phyloP scores from a whole-genome alignment of 2,329 filamentous ascomycete genomes.

The Beauveria asiatica region DNA sequence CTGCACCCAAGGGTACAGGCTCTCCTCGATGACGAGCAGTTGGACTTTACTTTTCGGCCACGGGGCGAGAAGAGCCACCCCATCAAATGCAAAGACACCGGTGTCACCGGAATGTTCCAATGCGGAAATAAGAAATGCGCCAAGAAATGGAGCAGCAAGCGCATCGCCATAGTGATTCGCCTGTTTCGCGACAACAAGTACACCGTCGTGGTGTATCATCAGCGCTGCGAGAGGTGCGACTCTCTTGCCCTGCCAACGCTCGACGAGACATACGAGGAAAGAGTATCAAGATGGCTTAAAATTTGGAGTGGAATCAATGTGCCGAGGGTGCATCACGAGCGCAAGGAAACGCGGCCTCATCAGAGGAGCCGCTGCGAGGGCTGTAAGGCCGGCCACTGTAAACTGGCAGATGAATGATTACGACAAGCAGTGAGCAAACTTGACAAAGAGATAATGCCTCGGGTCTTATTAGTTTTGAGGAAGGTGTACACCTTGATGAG shows the following conservation, averaged over 20 bases:
- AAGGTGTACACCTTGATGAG: no score
- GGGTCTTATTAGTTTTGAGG: not conserved
- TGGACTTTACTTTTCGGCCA: constrained; percentile 18
- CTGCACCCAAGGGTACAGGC: constrained; percentile 14
- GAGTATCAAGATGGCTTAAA: constrained; percentile 27
- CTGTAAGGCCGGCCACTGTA: constrained; percentile 26
- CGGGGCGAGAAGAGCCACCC: constrained; percentile 12
- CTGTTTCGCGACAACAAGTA: constrained; percentile 22
- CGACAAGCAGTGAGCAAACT: not conserved
- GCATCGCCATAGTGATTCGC: constrained; percentile 26
- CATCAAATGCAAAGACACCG: constrained; percentile 18
- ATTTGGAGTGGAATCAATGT: constrained; percentile 17
- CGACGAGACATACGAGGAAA: constrained; percentile 23
- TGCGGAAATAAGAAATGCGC: constrained; percentile 22
- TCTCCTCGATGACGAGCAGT: constrained; percentile 11
- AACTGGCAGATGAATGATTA: not conserved
- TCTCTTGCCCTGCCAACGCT: constrained; percentile 19
- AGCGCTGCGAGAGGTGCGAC: constrained; percentile 26
- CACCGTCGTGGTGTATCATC: constrained; percentile 29
- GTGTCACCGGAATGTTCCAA: constrained; percentile 25
- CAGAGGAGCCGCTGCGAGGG: constrained; percentile 25
- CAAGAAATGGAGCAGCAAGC: constrained; percentile 24
- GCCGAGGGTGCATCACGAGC: not conserved
- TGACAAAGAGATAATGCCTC: not conserved
- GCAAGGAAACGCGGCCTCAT: constrained; percentile 17